These are phyloP conservation scores for Carex myosuroides DNA, from an alignment of 176 grass and related monocot genomes.

Conservation along the genomic window DNA sequence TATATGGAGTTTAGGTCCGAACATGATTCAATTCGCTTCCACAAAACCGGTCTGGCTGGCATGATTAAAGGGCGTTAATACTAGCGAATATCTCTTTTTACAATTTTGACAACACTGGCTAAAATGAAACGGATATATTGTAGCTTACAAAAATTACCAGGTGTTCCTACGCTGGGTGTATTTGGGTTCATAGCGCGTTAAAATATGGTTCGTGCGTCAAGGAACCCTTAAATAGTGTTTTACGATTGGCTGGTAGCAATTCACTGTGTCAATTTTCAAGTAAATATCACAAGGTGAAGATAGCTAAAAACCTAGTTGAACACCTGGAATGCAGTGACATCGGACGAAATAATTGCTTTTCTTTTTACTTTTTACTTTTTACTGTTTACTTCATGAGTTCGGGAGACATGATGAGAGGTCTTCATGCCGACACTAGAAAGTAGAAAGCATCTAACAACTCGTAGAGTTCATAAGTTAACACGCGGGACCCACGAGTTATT, in stretches of 20 bases:
- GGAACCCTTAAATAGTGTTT: no score
- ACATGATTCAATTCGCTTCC: not conserved
- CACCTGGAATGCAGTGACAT: not conserved
- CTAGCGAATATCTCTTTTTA: no score
- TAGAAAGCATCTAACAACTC: not conserved
- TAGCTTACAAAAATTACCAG: not conserved
- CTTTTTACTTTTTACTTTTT: not conserved
- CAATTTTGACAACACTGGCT: not conserved
- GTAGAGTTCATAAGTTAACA: not conserved
- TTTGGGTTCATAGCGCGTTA: no score
- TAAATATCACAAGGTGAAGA: not conserved
- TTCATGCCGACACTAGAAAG: not conserved
- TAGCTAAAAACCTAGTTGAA: not conserved
- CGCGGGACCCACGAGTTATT: not conserved
- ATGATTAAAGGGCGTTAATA: not conserved
- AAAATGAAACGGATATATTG: not conserved
- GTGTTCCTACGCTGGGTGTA: not conserved
- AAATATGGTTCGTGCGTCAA: no score
- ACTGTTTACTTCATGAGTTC: not conserved
- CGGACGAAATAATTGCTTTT: not conserved
- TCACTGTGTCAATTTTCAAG: not conserved
- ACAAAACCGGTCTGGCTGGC: not conserved
- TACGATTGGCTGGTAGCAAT: no score
- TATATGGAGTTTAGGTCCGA: not conserved
- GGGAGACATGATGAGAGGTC: not conserved